These are phyloP conservation scores for Exophiala xenobiotica DNA, from an alignment of 2,329 filamentous ascomycete genomes.

Conservation along the genomic window DNA sequence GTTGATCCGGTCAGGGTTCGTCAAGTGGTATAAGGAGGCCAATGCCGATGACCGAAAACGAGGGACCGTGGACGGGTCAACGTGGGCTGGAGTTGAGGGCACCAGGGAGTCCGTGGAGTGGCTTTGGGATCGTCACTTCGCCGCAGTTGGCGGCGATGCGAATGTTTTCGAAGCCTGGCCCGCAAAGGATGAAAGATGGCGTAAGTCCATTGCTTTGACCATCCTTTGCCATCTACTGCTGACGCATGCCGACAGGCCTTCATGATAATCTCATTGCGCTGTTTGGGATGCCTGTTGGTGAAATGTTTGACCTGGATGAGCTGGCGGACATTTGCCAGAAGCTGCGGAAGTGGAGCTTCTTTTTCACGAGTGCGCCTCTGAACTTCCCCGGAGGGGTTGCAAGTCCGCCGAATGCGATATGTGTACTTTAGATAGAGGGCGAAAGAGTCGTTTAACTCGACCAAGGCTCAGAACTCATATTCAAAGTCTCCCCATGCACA, in stretches of 20 bases:
- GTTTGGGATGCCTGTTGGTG: conserved; percentile 31
- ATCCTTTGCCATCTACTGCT: not conserved
- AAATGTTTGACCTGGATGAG: conserved; percentile 39
- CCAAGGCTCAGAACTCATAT: conserved; percentile 17
- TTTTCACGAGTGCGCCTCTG: conserved; percentile 44
- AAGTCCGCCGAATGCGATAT: conserved; percentile 32
- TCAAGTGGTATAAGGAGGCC: conserved; percentile 56
- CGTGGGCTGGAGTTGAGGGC: conserved; percentile 52
- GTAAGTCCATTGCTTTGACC: conserved; percentile 6
- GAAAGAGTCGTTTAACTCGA: not conserved
- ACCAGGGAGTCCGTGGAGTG: conserved; percentile 60
- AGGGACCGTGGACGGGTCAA: conserved; percentile 36
- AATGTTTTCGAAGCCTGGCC: conserved; percentile 65
- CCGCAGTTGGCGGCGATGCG: conserved; percentile 63
- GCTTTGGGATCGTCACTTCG: conserved; percentile 68
- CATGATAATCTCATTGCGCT: conserved; percentile 29
- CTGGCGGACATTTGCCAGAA: conserved; percentile 38
- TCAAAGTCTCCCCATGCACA: conserved; percentile 23
- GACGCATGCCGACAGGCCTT: conserved; percentile 21
- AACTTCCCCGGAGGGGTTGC: conserved; percentile 29
- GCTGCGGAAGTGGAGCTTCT: conserved; percentile 40
- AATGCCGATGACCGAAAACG: conserved; percentile 35
- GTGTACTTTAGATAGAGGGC: conserved; percentile 19
- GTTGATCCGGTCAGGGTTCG: conserved; percentile 63
- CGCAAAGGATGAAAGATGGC: conserved; percentile 34